Conservation (phyloP, 2,329 filamentous ascomycete genomes). For the Teratosphaeria zuluensis region DNA sequence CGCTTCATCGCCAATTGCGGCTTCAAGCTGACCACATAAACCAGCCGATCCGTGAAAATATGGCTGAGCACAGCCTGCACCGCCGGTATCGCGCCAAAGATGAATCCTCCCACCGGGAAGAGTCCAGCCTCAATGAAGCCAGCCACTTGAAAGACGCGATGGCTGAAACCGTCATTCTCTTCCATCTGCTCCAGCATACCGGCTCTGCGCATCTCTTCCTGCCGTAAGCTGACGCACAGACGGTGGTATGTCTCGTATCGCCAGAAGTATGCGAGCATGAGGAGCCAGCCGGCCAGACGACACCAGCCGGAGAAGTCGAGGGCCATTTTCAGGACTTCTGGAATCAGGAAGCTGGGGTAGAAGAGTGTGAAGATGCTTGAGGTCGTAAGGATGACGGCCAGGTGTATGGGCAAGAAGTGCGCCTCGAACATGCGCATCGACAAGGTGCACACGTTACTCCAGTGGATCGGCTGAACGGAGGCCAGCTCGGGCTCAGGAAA, state of each 20-base stretch:
- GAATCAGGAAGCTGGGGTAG: slow-evolving; percentile 42
- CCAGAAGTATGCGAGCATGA: slow-evolving; percentile 53
- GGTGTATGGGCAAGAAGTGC: slow-evolving; percentile 61
- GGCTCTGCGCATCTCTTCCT: slow-evolving; percentile 57
- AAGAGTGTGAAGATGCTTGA: slow-evolving; percentile 52
- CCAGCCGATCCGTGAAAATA: slow-evolving; percentile 59
- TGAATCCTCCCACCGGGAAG: slow-evolving; percentile 57
- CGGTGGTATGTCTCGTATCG: slow-evolving; percentile 60
- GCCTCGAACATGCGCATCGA: slow-evolving; percentile 63
- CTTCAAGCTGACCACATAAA: slow-evolving; percentile 66
- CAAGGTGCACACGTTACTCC: slow-evolving; percentile 47
- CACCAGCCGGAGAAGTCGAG: slow-evolving; percentile 52
- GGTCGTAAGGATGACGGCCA: slow-evolving; percentile 53
- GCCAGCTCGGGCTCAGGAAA: slow-evolving; percentile 8
- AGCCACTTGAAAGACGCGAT: slow-evolving; percentile 17
- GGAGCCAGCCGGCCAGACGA: slow-evolving; percentile 52
- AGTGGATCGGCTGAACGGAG: slow-evolving; percentile 16
- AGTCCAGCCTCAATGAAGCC: slow-evolving; percentile 55
- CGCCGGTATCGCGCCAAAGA: slow-evolving; percentile 59
- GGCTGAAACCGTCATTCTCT: slow-evolving; percentile 18
- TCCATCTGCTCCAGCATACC: slow-evolving; percentile 54
- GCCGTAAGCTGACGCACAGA: slow-evolving; percentile 49
- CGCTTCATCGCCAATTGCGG: slow-evolving; percentile 21
- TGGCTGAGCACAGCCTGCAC: slow-evolving; percentile 59
- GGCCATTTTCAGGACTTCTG: slow-evolving; percentile 48